Base-by-base conservation (phyloP, 768 basidiomycete genomes). In the Naganishia randhawae region DNA sequence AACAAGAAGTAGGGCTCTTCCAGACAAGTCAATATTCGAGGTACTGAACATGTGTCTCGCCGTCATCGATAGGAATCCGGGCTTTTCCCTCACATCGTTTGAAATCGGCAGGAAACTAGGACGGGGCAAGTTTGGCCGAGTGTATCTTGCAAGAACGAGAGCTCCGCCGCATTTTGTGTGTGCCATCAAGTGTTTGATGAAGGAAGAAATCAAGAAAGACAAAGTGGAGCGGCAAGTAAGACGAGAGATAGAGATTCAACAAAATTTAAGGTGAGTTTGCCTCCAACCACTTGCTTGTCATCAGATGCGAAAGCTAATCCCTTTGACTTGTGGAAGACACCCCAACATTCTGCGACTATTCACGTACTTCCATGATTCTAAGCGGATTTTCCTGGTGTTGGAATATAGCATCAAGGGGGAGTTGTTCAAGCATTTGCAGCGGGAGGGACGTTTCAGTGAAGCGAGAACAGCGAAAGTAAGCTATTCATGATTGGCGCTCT, bases 101-200 rank as follows among this genome's bases (percentile, higher is more conserved):
- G 92, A 96, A 71, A 95, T 98, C 75, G 95, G 96, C 19, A 86
- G 92, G 13, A 92, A 93, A 3, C 84, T 99, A 1, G 96, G 96
- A n/a, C 97, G 98, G 79, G 96, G 96, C 52, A 98, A 98, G 82
- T 99, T 98, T 73, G 96, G 96, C 0, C 89, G 92, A 2, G 96
- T 99, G 29, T 98, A 99, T 83, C 94, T 98, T 88, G 92, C 95
- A 51, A 87, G 94, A 61, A 97, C 95, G 22, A 95, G 94, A 79
- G 80, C 83, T 69, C 85, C 88, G 68, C 92, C 93, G 0, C 86
- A 88, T 69, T 98, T 90, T 83, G 95, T 97, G 77, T 86, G 98
- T 74, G 95, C 95, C 1, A 87, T 98, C 81, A 98, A 98, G 81
- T 93, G 91, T 71, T 84, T 97, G 66, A 94, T 94, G 85, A 99